Evolutionary conservation across 1,139 yeast genomes (phyloP).

Genomic region (Martiniozyma asiatica): DNA sequence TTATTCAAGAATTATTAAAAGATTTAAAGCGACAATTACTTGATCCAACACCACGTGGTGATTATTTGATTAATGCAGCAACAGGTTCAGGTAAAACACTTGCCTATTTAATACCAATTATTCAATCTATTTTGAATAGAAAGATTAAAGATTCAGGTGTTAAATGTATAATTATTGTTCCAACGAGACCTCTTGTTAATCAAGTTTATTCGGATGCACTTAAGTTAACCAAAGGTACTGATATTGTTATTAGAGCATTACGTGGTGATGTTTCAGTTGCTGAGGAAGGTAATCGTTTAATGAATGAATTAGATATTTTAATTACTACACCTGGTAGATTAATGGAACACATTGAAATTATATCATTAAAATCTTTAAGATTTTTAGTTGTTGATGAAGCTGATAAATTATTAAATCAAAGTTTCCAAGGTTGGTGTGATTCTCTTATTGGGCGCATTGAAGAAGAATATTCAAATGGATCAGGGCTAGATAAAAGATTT

Average conservation of each 20-base stretch:
- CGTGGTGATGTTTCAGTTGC: conserved; percentile 50
- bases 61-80: conserved; percentile 79
- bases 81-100: conserved; percentile 97
- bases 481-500: conserved; percentile 13
- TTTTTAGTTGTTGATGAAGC: conserved; percentile 90
- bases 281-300: conserved; percentile 50
- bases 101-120: conserved; percentile 76
- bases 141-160: conserved; percentile 48
- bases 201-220: conserved; percentile 67
- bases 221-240: conserved; percentile 53
- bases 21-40: conserved; percentile 35
- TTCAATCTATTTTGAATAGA: conserved; percentile 42
- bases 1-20: conserved; percentile 43
- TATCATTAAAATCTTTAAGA: conserved; percentile 37
- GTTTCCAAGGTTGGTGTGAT: conserved; percentile 88
- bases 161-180: conserved; percentile 72
- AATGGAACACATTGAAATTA: conserved; percentile 63
- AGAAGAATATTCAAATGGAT: conserved; percentile 19
- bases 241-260: conserved; percentile 47
- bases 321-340: conserved; percentile 88
- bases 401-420: conserved; percentile 78
- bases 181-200: conserved; percentile 76
- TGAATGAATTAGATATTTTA: conserved; percentile 59
- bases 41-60: conserved; percentile 57
- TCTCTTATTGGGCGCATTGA: conserved; percentile 45